Base-by-base conservation (phyloP, 441 rosid genomes). In the Pelargonium exstipulatum region DNA sequence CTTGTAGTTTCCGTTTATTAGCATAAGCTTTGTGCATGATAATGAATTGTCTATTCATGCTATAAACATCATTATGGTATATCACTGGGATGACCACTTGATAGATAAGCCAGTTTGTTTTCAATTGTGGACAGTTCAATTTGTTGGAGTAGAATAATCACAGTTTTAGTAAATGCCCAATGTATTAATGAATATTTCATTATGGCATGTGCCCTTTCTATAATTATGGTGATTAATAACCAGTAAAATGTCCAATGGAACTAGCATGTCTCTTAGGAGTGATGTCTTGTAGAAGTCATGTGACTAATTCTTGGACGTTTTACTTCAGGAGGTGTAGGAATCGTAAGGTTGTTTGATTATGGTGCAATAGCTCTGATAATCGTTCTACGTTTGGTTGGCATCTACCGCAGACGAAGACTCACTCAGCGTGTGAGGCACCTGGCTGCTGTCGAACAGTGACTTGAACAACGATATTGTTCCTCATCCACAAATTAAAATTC, bases 341-440 rank as follows among this genome's bases (percentile, higher is more conserved):
- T 86, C 26, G 79, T 83, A 62, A 75, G 84, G 14, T 72, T 87
- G 71, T 87, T 91, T 40, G 92, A 91, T 76, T 84, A 80, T 37
- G 63, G 71, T 32, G 95, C 93, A 8, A 73, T 91, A 9, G 71
- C 74, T 14, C 76, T 86, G 74, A 81, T 89, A 16, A 29, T 89
- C 55, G 77, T 85, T 71, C 85, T 91, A 22, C 90, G 90, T 61
- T 55, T 89, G 77, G 76, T 87, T 13, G 91, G 95, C 71, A 65
- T 83, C 3, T 83, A 73, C 69, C 82, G 80, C 63, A 81, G 88
- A 63, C 74, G 87, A 37, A 83, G 85, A 22, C 85, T 83, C 29
- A 75, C 82, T 66, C 88, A 77, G 76, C 91, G 85, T n/a, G 89
- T 85, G 61, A 84, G 97, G 77, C 77, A 72, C 63, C 49, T 85